Conservation (phyloP, 495 filamentous ascomycete species). For the Penicillium psychrofluorescens region DNA sequence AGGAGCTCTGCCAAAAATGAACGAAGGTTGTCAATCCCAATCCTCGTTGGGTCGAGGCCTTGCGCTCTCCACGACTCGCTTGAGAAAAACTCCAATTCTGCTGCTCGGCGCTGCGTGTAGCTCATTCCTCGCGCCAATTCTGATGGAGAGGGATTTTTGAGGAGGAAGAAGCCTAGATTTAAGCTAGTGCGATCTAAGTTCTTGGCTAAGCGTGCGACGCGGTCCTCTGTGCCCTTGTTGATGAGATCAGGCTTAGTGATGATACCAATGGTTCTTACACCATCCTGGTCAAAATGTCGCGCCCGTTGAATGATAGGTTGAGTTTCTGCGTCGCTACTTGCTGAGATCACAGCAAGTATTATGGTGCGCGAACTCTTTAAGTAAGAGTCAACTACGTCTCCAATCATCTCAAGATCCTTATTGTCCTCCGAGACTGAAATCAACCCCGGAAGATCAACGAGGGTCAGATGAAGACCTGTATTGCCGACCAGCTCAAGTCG, state of each 20-base stretch:
- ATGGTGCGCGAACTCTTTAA: constrained; percentile 26
- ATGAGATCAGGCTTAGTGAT: constrained; percentile 47
- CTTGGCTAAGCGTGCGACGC: constrained; percentile 27
- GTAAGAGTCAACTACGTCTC: constrained; percentile 21
- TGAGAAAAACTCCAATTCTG: constrained; percentile 13
- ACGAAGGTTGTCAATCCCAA: constrained; percentile 17
- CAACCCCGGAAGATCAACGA: constrained; percentile 49
- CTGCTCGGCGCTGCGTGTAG: neutral
- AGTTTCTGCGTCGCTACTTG: constrained; percentile 42
- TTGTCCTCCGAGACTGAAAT: constrained; percentile 24
- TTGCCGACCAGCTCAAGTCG: constrained; percentile 44
- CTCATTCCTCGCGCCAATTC: constrained; percentile 9
- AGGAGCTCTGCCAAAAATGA: constrained; percentile 16
- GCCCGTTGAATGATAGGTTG: constrained; percentile 43
- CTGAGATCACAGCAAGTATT: constrained; percentile 33
- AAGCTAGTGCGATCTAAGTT: constrained; percentile 36
- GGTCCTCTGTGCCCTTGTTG: constrained; percentile 19
- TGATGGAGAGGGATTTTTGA: constrained; percentile 30
- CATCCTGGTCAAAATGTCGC: constrained; percentile 33
- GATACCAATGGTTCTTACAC: constrained; percentile 46
- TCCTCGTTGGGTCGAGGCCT: constrained; percentile 9
- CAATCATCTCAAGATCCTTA: constrained; percentile 20
- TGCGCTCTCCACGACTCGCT: constrained; percentile 10
- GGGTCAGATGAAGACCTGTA: constrained; percentile 42
- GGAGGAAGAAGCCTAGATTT: constrained; percentile 37